Conservation (phyloP, 805 yeast genomes). For the Yamadazyma sp. region DNA sequence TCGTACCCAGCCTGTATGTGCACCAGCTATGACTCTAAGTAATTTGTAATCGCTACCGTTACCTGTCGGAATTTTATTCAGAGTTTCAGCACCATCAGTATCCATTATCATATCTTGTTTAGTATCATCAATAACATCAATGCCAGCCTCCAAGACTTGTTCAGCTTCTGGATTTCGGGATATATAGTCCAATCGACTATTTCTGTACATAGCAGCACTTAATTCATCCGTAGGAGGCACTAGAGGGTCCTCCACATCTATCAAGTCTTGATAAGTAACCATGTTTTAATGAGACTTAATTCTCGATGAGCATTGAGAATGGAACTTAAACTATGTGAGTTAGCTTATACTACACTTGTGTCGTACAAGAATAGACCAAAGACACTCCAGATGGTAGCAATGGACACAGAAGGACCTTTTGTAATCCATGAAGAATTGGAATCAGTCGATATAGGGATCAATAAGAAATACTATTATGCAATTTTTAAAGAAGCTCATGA, state of each 20-base stretch:
- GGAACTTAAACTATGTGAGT: not conserved
- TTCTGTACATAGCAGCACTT: conserved; percentile 31
- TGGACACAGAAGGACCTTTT: conserved; percentile 1
- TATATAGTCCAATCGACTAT: conserved; percentile 23
- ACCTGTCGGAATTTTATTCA: too few species aligned
- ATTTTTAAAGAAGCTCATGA: conserved; percentile 32
- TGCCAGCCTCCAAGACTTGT: not conserved
- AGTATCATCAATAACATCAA: not conserved
- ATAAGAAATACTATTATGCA: conserved; percentile 25
- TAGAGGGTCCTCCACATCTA: conserved; percentile 10
- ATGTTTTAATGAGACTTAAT: conserved; percentile 1
- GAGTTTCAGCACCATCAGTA: not conserved
- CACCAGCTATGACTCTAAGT: conserved; percentile 66
- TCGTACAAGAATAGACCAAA: conserved; percentile 3
- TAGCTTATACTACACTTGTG: conserved; percentile 1
- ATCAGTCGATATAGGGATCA: conserved; percentile 29
- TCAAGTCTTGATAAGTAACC: conserved; percentile 9
- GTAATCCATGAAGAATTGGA: conserved; percentile 11
- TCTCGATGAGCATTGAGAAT: not conserved
- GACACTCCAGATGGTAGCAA: not conserved
- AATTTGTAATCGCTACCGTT: conserved; percentile 49
- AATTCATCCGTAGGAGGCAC: conserved; percentile 27
- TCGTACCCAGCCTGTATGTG: conserved; percentile 93
- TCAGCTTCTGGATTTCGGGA: conserved; percentile 7
- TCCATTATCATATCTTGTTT: not conserved